Evolutionary conservation across 352 stramenopile species (phyloP), one percentile per base, ranked within the genome.

Genomic region (Phytophthora multivora): DNA sequence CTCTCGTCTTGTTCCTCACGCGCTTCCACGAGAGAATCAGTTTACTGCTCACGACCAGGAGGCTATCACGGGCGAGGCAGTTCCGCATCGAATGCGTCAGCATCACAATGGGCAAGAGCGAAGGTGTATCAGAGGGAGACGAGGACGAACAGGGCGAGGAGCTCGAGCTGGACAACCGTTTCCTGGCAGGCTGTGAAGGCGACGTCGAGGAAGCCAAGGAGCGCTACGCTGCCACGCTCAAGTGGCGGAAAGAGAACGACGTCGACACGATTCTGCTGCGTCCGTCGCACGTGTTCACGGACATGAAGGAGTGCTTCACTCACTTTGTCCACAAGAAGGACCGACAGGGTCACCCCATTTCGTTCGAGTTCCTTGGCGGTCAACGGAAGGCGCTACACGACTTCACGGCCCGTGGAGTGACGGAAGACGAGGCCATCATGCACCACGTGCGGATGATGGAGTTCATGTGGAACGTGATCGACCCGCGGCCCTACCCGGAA

Each of bases 291-390:
- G 68, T 86, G 10, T 92, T 89, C 47, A 70, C 58, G 4, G 63
- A 71, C 18, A 90, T 92, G 66, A 90, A 90, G 59, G 77, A 82
- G 19, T 79, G 63, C 15, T 83, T 82, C 28, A 68, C 69, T n/a
- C 74, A 88, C 39, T 90, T 78, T 41, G 65, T 69, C 26, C 83
- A 92, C 73, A 90, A 90, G 56, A 83, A 79, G 18, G 81, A 88
- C 56, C 79, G 83, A 43, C 61, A 72, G 23, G 83, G 83, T 3
- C 77, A 89, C 36, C 76, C 69, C 3, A 66, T 92, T 36, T 82
- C 69, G 1, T 77, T 75, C 48, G 83, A 92, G 43, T 80, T 80
- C 48, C 66, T 88, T 5, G 83, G 83, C 23, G 62, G 67, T 13
- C 83, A 88, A 71, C 83, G 81, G 39, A 86, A 86, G 47, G 75